Base-by-base conservation (phyloP, 1,284 basidiomycete genomes). In the Omphalotus olearius region DNA sequence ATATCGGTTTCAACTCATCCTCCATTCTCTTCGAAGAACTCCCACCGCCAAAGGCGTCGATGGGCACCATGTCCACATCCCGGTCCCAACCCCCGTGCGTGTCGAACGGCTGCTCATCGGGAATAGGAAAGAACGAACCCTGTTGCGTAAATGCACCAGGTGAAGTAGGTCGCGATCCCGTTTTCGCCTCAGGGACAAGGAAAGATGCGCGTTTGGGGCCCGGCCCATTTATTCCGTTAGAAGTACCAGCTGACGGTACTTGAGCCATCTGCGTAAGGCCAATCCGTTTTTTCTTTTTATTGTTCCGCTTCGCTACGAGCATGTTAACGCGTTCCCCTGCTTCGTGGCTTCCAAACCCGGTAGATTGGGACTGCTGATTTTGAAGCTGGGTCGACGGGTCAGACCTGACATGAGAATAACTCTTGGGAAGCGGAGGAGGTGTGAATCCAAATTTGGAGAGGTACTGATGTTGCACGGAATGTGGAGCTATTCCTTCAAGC, bases 401-500 rank as follows among this genome's bases (percentile, higher is more conserved):
- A n/a, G 65, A 61, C 0, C 73, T 75, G 3, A 75, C 65, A 59
- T 88, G 87, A 1, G 83, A 83, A 68, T 76, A 88, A 17, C 84
- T 83, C 10, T 80, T 75, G 0, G 85, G 86, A 37, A 87, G 57
- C 1, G 83, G 78, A 0, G 85, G 81, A 16, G 79, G 65, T 2
- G 69, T 66, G 62, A 91, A 94, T 18, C 81, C 83, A 64, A 92
- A 95, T 60, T 90, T 88, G 33, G 81, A 76, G 6, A 95, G 75
- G 59, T 93, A 91, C 56, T 83, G 74, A 56, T 83, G 80, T 60
- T 93, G 90, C 10, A 84, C 82, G 4, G 80, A 79, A 55, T 81
- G 76, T 1, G 88, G 83, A 0, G 89, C 86, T 17, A 95, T 83
- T 16, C 92, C 88, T 54, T 92, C 90, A 10, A 98, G 76, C 67